These are phyloP conservation scores for Microglena sp. DNA, from an alignment of 139 green algal genomes.

Conservation along the genomic window DNA sequence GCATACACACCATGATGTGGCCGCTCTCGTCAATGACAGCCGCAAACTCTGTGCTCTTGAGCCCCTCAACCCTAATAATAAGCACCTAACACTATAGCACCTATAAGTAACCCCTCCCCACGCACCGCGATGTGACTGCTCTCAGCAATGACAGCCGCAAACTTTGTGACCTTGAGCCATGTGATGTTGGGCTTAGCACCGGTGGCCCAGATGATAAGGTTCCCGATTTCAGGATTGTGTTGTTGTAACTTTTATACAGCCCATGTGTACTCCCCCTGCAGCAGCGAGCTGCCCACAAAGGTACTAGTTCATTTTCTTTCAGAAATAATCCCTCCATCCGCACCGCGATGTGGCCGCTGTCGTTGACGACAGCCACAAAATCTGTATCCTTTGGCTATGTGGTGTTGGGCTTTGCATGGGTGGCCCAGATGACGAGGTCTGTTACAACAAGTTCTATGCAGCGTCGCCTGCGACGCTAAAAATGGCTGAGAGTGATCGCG, in stretches of 20 bases:
- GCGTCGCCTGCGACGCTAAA: too few species aligned
- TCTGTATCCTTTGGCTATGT: background rate
- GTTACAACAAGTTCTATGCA: too few species aligned
- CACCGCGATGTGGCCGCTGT: background rate
- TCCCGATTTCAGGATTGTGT: background rate
- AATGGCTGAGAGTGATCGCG: too few species aligned
- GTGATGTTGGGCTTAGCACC: background rate
- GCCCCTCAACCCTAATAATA: too few species aligned
- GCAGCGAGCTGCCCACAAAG: too few species aligned
- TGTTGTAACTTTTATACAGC: background rate
- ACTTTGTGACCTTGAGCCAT: background rate
- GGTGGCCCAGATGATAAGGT: background rate
- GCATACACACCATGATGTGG: background rate
- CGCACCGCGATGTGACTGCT: background rate
- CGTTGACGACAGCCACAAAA: background rate
- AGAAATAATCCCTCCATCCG: too few species aligned
- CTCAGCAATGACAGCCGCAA: background rate
- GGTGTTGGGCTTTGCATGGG: background rate
- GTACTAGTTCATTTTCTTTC: too few species aligned
- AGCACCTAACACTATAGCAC: too few species aligned
- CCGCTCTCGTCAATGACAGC: background rate
- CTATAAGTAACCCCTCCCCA: too few species aligned
- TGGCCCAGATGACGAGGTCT: background rate
- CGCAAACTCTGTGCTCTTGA: background rate
- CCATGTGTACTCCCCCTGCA: too few species aligned